Conservation (phyloP, 345 rosid genomes). For the Carallia brachiata region DNA sequence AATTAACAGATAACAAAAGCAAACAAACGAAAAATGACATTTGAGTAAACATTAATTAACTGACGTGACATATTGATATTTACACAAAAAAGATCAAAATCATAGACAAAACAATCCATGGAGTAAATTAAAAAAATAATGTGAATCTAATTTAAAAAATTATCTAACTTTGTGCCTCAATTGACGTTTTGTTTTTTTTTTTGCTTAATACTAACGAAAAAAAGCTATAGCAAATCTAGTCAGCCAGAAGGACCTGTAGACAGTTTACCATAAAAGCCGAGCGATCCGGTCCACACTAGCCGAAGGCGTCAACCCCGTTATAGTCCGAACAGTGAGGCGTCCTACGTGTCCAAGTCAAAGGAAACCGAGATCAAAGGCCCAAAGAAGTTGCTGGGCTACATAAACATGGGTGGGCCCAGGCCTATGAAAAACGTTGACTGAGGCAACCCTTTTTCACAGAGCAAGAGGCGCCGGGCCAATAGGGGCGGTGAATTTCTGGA, state of each 20-base stretch:
- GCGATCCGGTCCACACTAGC: slow-evolving; percentile 21
- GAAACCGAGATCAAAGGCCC: background rate
- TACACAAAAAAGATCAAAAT: too few species aligned
- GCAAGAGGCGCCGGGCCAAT: slow-evolving; percentile 30
- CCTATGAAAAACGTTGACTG: slow-evolving; percentile 33
- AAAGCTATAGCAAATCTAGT: background rate
- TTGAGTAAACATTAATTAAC: background rate
- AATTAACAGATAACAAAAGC: too few species aligned
- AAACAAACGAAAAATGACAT: too few species aligned
- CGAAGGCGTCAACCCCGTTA: slow-evolving; percentile 35
- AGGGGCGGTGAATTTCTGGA: slow-evolving; percentile 31
- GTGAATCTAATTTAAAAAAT: too few species aligned
- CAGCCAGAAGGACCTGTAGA: background rate
- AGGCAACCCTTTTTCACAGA: slow-evolving; percentile 23
- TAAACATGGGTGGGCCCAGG: slow-evolving; percentile 13
- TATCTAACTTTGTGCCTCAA: too few species aligned
- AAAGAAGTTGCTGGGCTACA: background rate
- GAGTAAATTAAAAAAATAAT: too few species aligned
- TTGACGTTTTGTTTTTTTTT: too few species aligned
- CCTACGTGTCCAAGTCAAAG: slow-evolving; percentile 8
- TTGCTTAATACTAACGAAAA: too few species aligned
- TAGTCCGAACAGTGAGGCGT: background rate
- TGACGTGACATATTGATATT: too few species aligned
- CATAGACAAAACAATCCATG: too few species aligned
- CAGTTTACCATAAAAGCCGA: background rate